Percentiles rank a stretch among this genome's conserved stretches.
phyloP scores from a whole-genome alignment of 495 filamentous ascomycete genomes.

The Penicillium subrubescens region DNA sequence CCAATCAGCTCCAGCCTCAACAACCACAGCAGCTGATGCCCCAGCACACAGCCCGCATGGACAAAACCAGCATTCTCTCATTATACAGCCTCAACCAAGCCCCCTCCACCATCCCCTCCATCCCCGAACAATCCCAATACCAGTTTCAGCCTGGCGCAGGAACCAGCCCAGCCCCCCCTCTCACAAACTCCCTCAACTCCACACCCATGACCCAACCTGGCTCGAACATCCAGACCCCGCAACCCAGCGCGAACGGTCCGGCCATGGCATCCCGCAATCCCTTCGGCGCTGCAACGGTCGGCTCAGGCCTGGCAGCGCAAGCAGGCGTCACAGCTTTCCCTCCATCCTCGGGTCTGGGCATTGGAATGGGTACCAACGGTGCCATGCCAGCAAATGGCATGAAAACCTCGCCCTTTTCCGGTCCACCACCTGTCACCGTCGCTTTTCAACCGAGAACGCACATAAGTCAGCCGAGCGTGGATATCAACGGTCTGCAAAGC shows the following conservation, averaged over 20 bases:
- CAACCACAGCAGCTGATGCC: constrained; percentile 42
- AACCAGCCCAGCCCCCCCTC: constrained; percentile 25
- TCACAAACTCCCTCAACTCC: constrained; percentile 25
- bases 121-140: constrained; percentile 38
- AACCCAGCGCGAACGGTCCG: constrained; percentile 34
- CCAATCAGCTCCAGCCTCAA: constrained; percentile 34
- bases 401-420: constrained; percentile 14
- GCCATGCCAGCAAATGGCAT: constrained; percentile 17
- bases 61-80: constrained; percentile 86
- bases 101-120: constrained; percentile 43
- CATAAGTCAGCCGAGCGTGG: constrained; percentile 87
- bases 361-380: constrained; percentile 23
- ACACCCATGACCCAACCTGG: constrained; percentile 28
- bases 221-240: constrained; percentile 33
- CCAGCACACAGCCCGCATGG: constrained; percentile 53
- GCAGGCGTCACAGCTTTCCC: constrained; percentile 22
- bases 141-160: constrained; percentile 26
- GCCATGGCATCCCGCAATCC: constrained; percentile 43
- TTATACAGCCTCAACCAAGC: constrained; percentile 82
- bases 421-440: constrained; percentile 15
- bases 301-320: constrained; percentile 30
- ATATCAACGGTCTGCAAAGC: constrained; percentile 70
- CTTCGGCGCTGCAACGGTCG: constrained; percentile 21
- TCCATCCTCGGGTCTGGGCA: constrained; percentile 22
- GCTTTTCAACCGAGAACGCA: constrained; percentile 49